Percentiles rank a stretch among this genome's conserved stretches.
phyloP scores from a whole-genome alignment of 129 eudicot species.

The Centaurea solstitialis region DNA sequence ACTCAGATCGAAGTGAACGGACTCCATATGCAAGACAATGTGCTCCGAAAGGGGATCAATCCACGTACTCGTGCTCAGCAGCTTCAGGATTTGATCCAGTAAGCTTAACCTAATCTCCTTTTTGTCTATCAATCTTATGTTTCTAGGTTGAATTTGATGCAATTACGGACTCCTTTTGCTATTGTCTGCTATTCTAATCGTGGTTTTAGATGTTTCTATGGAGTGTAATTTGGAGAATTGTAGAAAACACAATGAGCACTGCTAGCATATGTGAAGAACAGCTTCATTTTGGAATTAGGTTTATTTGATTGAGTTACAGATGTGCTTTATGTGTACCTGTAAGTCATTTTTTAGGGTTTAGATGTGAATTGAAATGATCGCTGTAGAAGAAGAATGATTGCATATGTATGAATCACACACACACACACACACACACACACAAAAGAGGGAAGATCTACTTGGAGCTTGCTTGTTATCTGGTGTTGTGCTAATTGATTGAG shows the following conservation, averaged over 20 bases:
- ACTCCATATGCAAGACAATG: constrained; percentile 82
- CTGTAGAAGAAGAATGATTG: background rate
- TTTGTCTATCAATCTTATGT: background rate
- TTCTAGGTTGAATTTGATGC: background rate
- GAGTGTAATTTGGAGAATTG: background rate
- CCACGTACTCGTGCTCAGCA: constrained; percentile 93
- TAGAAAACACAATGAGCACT: background rate
- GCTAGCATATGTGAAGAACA: background rate
- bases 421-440: background rate
- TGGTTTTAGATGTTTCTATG: background rate
- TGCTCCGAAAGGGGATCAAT: constrained; percentile 90
- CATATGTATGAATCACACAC: background rate
- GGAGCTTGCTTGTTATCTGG: background rate
- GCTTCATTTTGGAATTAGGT: background rate
- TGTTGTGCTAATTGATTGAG: background rate
- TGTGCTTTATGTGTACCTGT: background rate
- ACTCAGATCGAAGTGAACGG: constrained; percentile 72
- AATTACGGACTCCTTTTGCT: background rate
- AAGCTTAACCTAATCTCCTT: background rate
- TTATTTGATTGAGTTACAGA: background rate
- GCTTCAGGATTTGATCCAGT: constrained; percentile 85
- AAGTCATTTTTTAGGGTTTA: background rate
- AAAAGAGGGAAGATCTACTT: background rate
- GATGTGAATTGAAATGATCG: background rate
- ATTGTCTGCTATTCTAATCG: background rate